These are phyloP conservation scores for Crithidia brevicula DNA, from an alignment of 208 protist genomes.

Conservation along the genomic window DNA sequence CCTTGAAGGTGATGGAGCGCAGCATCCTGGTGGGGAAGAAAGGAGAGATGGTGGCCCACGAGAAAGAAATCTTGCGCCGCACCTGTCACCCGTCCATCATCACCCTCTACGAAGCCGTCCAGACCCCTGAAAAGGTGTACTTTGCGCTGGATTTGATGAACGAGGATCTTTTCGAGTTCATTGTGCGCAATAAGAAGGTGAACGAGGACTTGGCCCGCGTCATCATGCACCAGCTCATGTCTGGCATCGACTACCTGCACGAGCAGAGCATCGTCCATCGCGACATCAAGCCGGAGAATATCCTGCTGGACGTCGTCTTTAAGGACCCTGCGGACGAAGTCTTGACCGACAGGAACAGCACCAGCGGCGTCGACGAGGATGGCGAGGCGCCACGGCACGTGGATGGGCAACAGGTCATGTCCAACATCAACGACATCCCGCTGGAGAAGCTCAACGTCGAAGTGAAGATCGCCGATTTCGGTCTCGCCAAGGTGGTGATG, in stretches of 20 bases:
- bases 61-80: constrained; percentile 86
- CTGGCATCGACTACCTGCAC: constrained; percentile 79
- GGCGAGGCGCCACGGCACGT: background rate
- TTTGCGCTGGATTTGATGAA: constrained; percentile 88
- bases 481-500: constrained; percentile 87
- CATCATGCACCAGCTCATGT: constrained; percentile 76
- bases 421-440: constrained; percentile 42
- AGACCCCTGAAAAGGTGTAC: constrained; percentile 68
- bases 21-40: constrained; percentile 72
- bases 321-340: constrained; percentile 18
- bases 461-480: constrained; percentile 91
- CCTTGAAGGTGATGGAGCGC: constrained; percentile 82
- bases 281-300: constrained; percentile 93
- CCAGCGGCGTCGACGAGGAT: constrained; percentile 13
- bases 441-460: constrained; percentile 50
- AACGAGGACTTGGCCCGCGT: constrained; percentile 68
- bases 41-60: constrained; percentile 82
- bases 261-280: constrained; percentile 84
- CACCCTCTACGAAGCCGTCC: constrained; percentile 78
- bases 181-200: constrained; percentile 74
- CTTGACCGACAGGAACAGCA: constrained; percentile 1
- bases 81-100: constrained; percentile 84
- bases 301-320: constrained; percentile 65
- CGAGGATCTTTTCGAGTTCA: constrained; percentile 88
- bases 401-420: constrained; percentile 14